Conservation (phyloP, 345 rosid genomes). For the Kandelia obovata region DNA sequence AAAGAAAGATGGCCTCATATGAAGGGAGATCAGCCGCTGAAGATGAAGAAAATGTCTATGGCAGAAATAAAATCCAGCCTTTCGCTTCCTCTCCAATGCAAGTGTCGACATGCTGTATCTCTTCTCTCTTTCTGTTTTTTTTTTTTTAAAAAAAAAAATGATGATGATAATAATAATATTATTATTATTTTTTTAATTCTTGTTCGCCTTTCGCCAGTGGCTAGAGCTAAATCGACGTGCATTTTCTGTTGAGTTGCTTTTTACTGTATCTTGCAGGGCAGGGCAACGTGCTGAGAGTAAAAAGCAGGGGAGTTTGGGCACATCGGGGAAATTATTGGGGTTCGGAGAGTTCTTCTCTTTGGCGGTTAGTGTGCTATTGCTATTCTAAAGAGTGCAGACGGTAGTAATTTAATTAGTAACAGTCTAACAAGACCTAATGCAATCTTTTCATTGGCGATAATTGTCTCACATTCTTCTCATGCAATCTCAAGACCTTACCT, state of each 20-base stretch:
- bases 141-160: no score
- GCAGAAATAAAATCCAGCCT: conserved; percentile 15
- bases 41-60: conserved; percentile 21
- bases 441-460: no score
- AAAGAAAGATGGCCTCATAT: background rate
- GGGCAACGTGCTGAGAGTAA: background rate
- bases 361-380: background rate
- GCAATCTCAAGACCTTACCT: no score
- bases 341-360: background rate
- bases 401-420: background rate
- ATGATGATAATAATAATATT: no score
- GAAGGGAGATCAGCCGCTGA: background rate
- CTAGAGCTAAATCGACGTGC: no score
- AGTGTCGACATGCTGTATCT: background rate
- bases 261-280: background rate
- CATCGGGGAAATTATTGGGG: background rate
- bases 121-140: no score
- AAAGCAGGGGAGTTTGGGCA: background rate
- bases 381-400: background rate
- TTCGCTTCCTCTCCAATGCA: conserved; percentile 21
- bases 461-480: no score
- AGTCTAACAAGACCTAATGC: background rate
- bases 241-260: no score
- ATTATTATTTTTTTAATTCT: no score
- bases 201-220: no score